phyloP scores from a whole-genome alignment of 805 yeast species.

The Candida saitoana region DNA sequence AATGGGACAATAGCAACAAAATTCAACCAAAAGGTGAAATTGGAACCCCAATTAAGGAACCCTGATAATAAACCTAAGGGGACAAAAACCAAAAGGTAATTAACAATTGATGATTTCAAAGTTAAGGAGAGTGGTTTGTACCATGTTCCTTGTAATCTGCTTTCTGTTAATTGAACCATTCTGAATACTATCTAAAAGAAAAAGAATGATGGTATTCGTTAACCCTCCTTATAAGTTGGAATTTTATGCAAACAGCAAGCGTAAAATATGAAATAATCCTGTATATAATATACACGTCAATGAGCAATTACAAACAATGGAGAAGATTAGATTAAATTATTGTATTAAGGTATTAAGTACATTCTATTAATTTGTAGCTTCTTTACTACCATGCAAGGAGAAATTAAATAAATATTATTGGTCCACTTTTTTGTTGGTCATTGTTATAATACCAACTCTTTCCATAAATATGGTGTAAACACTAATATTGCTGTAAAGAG shows the following conservation, averaged over 20 bases:
- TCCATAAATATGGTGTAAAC: constrained; percentile 72
- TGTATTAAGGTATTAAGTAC: neutral
- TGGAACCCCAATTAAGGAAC: constrained; percentile 47
- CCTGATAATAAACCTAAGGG: constrained; percentile 86
- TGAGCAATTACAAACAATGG: too few species aligned
- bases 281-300: neutral
- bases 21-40: constrained; percentile 63
- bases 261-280: neutral
- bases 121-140: constrained; percentile 18
- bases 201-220: neutral
- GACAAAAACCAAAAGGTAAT: constrained; percentile 74
- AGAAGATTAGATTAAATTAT: too few species aligned
- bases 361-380: neutral
- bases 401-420: too few species aligned
- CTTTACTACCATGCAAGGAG: neutral
- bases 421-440: too few species aligned
- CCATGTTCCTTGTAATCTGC: neutral
- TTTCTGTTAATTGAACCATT: neutral
- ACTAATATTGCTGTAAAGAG: constrained; percentile 71
- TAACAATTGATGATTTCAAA: constrained; percentile 63
- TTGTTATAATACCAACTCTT: constrained; percentile 33
- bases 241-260: neutral
- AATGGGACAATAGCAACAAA: constrained; percentile 89
- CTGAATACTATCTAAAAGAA: neutral
- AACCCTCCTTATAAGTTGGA: neutral